Percentiles rank a stretch among this genome's conserved stretches.
phyloP scores from a whole-genome alignment of 768 basidiomycete genomes.

The Myochromella boudieri region DNA sequence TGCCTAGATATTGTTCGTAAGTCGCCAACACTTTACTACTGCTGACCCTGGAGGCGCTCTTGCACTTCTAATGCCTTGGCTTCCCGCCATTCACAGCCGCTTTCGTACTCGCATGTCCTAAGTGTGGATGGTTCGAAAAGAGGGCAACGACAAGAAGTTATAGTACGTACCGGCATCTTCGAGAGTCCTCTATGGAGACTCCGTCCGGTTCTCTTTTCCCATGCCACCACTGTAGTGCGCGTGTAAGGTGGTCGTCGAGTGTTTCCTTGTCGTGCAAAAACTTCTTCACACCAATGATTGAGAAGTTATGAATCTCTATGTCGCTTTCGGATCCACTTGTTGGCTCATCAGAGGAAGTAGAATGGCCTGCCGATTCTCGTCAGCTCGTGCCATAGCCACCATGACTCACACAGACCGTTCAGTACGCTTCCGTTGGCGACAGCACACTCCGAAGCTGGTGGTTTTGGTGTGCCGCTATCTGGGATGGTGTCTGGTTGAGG shows the following conservation, averaged over 20 bases:
- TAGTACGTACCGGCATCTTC: constrained; percentile 68
- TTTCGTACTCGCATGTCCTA: constrained; percentile 72
- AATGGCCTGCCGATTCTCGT: background rate
- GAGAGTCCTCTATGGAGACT: constrained; percentile 56
- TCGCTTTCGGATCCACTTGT: constrained; percentile 6
- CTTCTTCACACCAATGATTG: constrained; percentile 64
- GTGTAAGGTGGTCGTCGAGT: constrained; percentile 53
- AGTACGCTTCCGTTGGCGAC: no score
- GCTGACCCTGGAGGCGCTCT: background rate
- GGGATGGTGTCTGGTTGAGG: no score
- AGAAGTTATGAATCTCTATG: constrained; percentile 19
- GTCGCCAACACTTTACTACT: no score
- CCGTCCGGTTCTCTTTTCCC: constrained; percentile 70
- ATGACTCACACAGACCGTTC: no score
- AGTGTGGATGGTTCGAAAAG: background rate
- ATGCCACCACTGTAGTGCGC: constrained; percentile 73
- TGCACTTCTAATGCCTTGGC: constrained; percentile 42
- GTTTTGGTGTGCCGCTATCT: no score
- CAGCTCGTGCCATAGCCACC: no score
- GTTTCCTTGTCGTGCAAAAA: constrained; percentile 55
- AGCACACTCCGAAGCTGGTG: no score
- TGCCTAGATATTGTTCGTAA: background rate
- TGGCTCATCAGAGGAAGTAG: background rate
- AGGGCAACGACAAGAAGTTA: background rate
- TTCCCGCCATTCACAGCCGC: constrained; percentile 82